Conservation (phyloP, 2,329 filamentous ascomycete species). For the Paracoccidioides lutzii region DNA sequence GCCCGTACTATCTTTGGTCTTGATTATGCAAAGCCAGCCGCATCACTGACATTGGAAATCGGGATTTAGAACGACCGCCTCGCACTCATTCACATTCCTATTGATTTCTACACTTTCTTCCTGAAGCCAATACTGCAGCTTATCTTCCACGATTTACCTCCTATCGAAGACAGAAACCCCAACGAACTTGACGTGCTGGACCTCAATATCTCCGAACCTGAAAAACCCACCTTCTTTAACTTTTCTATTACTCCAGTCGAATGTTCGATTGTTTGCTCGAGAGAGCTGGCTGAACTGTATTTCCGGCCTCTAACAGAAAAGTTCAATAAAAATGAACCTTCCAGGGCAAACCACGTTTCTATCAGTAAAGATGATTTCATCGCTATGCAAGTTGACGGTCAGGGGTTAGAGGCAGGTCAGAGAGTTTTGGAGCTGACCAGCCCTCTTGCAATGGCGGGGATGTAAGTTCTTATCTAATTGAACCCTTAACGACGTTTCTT, state of each 20-base stretch:
- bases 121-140: constrained; percentile 78
- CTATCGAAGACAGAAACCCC: constrained; percentile 22
- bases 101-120: constrained; percentile 62
- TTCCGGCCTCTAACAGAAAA: constrained; percentile 59
- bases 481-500: not conserved
- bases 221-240: constrained; percentile 74
- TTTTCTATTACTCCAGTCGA: constrained; percentile 86
- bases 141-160: constrained; percentile 50
- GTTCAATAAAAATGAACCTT: constrained; percentile 38
- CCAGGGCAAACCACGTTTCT: constrained; percentile 41
- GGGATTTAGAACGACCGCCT: constrained; percentile 63
- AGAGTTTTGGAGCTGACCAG: constrained; percentile 84
- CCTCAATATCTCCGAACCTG: constrained; percentile 26
- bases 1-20: not conserved
- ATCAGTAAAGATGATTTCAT: constrained; percentile 76
- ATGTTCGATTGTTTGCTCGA: constrained; percentile 81
- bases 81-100: constrained; percentile 79
- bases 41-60: constrained; percentile 2
- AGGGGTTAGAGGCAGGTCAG: constrained; percentile 81
- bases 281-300: constrained; percentile 56
- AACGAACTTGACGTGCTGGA: constrained; percentile 29
- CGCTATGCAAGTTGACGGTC: constrained; percentile 78
- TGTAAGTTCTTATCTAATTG: constrained; percentile 37
- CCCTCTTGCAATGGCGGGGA: constrained; percentile 78
- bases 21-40: not conserved